Base-by-base conservation (phyloP, 1,284 basidiomycete species). In the Cryptococcus sp. region DNA sequence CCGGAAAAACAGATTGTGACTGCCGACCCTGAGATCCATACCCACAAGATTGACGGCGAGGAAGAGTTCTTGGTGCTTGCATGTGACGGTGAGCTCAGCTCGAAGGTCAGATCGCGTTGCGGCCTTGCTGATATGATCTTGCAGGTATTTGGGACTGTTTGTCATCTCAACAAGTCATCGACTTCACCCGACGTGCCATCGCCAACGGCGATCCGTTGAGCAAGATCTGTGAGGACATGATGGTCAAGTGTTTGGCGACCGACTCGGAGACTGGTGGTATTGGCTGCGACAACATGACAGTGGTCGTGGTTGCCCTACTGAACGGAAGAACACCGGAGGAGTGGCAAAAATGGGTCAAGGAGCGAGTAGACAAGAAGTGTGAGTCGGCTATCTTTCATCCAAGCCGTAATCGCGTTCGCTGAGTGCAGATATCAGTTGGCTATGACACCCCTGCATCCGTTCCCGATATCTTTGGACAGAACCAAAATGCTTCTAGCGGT, bases 231-330 rank as follows among this genome's bases (percentile, higher is more conserved):
- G 93, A 97, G 77, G 85, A 88, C 69, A 86, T 97, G 69, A 96
- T 96, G 80, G 90, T 93, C 65, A 88, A 89, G 66, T 99, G 96
- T 76, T 84, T 98, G 48, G 94, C 96, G 13, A 93, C 94, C 1
- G 92, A 97, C 75, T 90, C 91, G 2, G 89, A 90, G 48, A 90
- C 90, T 44, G 92, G 91, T 47, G 95, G 96, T 17, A 91, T 98
- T 62, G 96, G 96, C 22, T 98, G 94, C 75, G 96, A 99, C 81
- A 99, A 99, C 82, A 99, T 99, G 96, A 99, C 96, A 0, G 83
- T 96, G 55, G 85, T 97, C 66, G 85, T 99, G 59, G 86, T 99
- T 50, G 96, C 92, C 4, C 77, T 99, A 50, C 84, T 96, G 35
- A 84, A 90, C 64, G 94, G 91, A 35, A 87, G 88, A 60, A 92